phyloP scores from a whole-genome alignment of 202 grass and related monocot species.

The Miscanthus sacchariflorus region DNA sequence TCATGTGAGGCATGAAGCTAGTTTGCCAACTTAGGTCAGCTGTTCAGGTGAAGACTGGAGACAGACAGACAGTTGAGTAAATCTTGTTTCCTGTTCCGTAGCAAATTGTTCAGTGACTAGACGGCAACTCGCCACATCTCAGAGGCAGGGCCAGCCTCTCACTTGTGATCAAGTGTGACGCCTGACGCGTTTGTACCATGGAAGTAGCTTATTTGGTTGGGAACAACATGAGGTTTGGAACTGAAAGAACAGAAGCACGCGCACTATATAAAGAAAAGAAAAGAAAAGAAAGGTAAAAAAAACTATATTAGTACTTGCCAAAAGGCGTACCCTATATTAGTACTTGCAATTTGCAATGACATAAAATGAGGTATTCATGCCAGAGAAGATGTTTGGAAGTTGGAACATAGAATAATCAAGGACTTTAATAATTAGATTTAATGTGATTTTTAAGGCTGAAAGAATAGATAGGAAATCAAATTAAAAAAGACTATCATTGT shows the following conservation, averaged over 20 bases:
- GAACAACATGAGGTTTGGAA: no score
- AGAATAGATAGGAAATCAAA: no score
- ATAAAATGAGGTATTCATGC: no score
- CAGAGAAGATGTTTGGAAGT: no score
- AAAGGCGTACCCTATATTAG: no score
- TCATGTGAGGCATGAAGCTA: conserved; percentile 16
- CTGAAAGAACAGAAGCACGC: not conserved
- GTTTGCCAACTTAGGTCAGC: conserved; percentile 19
- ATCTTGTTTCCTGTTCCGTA: not conserved
- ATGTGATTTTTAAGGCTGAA: no score
- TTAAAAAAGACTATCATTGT: no score
- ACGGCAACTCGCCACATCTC: not conserved
- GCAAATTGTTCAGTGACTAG: not conserved
- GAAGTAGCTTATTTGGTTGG: not conserved
- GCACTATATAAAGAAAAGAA: not conserved
- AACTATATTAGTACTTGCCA: no score
- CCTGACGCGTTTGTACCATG: not conserved
- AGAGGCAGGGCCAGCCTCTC: not conserved
- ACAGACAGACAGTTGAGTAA: not conserved
- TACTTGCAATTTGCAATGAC: no score
- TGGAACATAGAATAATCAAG: no score
- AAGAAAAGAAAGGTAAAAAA: no score
- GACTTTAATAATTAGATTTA: no score
- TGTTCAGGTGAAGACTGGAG: conserved; percentile 36
- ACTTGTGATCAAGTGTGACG: not conserved